phyloP scores from a whole-genome alignment of 768 basidiomycete species.

The Asterophora lycoperdoides region DNA sequence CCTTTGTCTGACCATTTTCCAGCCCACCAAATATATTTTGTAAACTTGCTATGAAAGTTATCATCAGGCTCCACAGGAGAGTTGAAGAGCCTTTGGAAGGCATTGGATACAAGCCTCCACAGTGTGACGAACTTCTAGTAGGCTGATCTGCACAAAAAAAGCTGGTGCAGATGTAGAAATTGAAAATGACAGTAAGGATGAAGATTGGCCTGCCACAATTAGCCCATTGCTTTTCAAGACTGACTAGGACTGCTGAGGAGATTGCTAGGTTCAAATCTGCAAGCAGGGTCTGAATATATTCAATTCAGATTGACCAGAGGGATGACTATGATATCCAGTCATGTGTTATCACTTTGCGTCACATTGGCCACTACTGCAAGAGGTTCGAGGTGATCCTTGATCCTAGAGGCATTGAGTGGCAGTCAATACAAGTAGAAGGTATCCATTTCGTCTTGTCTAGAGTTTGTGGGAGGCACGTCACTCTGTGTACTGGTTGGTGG shows the following conservation, averaged over 20 bases:
- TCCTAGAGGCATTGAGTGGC: too few relatives aligned
- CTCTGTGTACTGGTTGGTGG: too few relatives aligned
- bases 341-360: conserved; percentile 3
- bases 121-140: conserved; percentile 1
- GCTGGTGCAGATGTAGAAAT: conserved; percentile 19
- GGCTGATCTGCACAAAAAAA: conserved; percentile 7
- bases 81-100: conserved; percentile 8
- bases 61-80: not conserved
- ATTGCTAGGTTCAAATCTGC: conserved; percentile 7
- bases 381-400: too few relatives aligned
- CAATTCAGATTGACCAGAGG: conserved; percentile 5
- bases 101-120: not conserved
- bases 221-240: conserved; percentile 23
- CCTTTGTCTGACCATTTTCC: conserved; percentile 11
- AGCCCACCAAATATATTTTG: conserved; percentile 1
- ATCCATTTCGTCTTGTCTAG: too few relatives aligned
- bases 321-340: conserved; percentile 2
- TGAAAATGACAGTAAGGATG: conserved; percentile 23
- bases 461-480: too few relatives aligned
- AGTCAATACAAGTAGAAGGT: too few relatives aligned
- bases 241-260: conserved; percentile 4
- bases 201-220: conserved; percentile 21
- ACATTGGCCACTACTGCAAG: conserved; percentile 11
- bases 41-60: conserved; percentile 8
- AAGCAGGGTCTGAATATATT: not conserved